Base-by-base conservation (phyloP, 2,329 filamentous ascomycete species). In the Cylindrodendrum hubeiense region DNA sequence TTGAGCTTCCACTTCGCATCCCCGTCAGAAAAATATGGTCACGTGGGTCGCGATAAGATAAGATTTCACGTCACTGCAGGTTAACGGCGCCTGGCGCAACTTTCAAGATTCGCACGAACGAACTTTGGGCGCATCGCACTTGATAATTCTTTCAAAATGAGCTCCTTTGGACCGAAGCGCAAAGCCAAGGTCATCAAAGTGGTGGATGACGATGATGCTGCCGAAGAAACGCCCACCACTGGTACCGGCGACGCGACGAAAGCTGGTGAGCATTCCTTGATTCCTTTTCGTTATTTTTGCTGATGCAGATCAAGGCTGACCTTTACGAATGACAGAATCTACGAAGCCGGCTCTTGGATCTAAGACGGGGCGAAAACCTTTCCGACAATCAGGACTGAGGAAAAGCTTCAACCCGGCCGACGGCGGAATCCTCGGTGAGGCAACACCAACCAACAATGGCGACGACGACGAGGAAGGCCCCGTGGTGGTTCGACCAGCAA, bases 111-210 rank as follows among this genome's bases (percentile, higher is more conserved):
- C 44, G 17, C n/a, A 44, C 37, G 39, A 26, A 17, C 55, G 34
- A 22, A 9, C 24, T 8, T 9, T 26, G 13, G 13, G 33, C 43
- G 44, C n/a, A 26, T 34, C 26, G 19, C n/a, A 24, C 30, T 47
- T 19, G 22, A 43, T 51, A 61, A 65, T 30, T 61, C 39, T 67
- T 51, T 10, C 68, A 80, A 61, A 13, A 89, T 89, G 86, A 86
- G 82, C 68, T 79, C 85, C 6, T 90, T 90, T 62, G 83, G 81
- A 4, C 78, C 83, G 2, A 90, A 88, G 73, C 81, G 88, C 68
- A 94, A 96, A 72, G 90, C 93, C 50, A 91, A 93, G 70, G 92
- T 94, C 74, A 92, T 97, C 71, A 91, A 89, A 50, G 84, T 89
- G 0, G 84, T 89, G 44, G 92, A 93, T 47, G 89, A 90, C 13